A percentile compares a stretch with the other conserved stretches of the same genome.
Conservation (phyloP, 139 green algal species). For the Closterium sp. region DNA sequence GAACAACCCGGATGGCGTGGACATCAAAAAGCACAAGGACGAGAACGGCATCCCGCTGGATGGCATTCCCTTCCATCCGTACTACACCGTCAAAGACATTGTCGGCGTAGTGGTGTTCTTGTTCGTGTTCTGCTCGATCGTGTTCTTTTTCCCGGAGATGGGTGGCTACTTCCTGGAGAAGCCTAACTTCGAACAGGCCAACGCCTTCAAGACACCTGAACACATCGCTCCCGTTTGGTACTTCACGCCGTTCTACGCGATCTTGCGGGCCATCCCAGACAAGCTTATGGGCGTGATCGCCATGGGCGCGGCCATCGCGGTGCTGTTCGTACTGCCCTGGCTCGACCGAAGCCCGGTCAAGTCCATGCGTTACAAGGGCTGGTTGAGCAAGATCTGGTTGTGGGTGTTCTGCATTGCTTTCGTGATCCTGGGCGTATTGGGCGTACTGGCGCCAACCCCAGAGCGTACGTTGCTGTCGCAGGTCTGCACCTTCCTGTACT, state of each 20-base stretch:
- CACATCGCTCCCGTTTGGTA: constrained; percentile 64
- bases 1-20: neutral
- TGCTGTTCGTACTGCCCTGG: constrained; percentile 64
- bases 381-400: no score
- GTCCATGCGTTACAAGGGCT: no score
- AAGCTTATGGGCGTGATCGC: constrained; percentile 14
- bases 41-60: no score
- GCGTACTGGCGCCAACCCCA: no score
- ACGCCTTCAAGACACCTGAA: constrained; percentile 61
- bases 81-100: neutral
- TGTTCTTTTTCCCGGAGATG: neutral
- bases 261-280: constrained; percentile 62
- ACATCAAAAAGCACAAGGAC: no score
- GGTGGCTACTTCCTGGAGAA: neutral
- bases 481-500: no score
- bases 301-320: constrained; percentile 38
- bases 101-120: neutral
- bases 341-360: no score
- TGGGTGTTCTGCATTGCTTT: no score
- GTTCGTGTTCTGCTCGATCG: neutral
- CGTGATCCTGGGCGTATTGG: no score
- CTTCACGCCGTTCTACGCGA: constrained; percentile 61
- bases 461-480: no score
- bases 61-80: neutral
- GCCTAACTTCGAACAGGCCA: neutral